Percentiles rank a stretch among this genome's conserved stretches.
Evolutionary conservation across 441 rosid species (phyloP).

Genomic region (Manihot esculenta): DNA sequence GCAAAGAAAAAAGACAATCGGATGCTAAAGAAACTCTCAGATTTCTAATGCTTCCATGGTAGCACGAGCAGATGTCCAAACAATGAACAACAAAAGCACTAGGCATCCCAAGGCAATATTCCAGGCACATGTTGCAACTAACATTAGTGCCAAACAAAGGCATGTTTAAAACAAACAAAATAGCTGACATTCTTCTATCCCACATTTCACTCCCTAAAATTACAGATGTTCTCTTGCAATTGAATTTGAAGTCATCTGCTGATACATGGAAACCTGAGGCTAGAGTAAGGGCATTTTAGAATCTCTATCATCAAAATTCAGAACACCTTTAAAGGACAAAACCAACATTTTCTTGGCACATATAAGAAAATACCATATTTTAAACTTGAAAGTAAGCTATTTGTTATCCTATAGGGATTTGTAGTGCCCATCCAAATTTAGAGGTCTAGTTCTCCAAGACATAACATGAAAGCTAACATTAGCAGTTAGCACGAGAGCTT

Average conservation of each 20-base stretch:
- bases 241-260: neutral
- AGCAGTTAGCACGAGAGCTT: neutral
- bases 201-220: neutral
- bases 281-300: neutral
- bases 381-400: neutral
- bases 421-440: neutral
- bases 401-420: neutral
- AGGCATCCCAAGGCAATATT: neutral
- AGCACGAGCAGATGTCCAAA: neutral
- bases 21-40: slow-evolving; percentile 2
- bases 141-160: neutral
- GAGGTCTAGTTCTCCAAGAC: neutral
- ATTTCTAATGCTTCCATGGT: neutral
- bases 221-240: neutral
- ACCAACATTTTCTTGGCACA: neutral
- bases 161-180: neutral
- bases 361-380: neutral
- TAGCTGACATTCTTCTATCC: neutral
- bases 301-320: neutral
- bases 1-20: neutral
- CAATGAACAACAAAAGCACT: neutral
- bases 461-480: neutral
- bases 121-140: neutral
- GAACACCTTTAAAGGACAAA: neutral
- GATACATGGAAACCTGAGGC: neutral